Base-by-base conservation (phyloP, 169 alveolate species). In the Cryptosporidium baileyi region DNA sequence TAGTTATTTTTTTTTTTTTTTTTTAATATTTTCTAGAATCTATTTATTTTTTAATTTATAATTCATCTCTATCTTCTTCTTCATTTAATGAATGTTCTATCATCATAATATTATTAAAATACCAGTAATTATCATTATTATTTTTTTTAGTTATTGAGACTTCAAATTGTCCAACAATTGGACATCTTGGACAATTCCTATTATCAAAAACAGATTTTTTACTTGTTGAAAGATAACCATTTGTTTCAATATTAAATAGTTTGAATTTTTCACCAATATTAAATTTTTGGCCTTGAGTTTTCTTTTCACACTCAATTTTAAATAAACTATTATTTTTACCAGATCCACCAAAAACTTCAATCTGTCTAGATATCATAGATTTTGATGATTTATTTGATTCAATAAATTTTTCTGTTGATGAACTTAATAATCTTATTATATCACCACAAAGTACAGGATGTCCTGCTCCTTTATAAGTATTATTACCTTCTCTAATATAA, bases 121-220 rank as follows among this genome's bases (percentile, higher is more conserved):
- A 38, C 85, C 85, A 74, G n/a, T 52, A 24, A 24, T 32, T 26
- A 19, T 74, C 85, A 19, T 30, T 38, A 9, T 40, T 74, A 32
- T 60, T 38, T 1, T 43, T 74, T 22, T n/a, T 51, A 17, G 4
- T 36, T 19, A 74, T 19, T 22, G 85, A 32, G 24, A 74, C 85
- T 28, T 74, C 85, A 19, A 36, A 74, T 32, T 74, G 85, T 2
- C 85, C 85, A 22, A 74, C 40, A 74, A 74, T 74, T 8, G 85
- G 85, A 54, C 85, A 74, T 74, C 85, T 74, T 2, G 85, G 85
- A 38, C 85, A 74, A 34, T 74, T 74, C 1, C 85, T 74, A 22
- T 74, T 74, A 24, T 74, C 85, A 36, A 74, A 74, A 7, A 74
- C 19, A 15, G 43, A 17, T 24, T 59, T 74, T 34, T 59, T 74